Evolutionary conservation across 2,329 filamentous ascomycete genomes (phyloP), one percentile per base, ranked within the genome.

Genomic region (Neurospora sp.): DNA sequence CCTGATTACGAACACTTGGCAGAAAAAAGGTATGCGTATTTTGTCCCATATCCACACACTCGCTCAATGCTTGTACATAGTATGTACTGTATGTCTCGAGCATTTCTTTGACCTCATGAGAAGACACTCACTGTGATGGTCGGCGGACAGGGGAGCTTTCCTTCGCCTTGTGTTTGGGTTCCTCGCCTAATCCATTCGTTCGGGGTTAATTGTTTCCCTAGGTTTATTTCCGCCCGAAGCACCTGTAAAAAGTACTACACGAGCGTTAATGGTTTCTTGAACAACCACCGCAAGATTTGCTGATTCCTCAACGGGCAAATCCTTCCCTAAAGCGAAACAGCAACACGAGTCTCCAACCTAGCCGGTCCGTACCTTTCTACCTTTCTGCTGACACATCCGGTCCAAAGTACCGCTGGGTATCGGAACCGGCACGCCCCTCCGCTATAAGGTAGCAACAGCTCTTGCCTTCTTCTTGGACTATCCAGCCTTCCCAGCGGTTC

Each of bases 371-470:
- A 62, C 52, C 23, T 36, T 15, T 33, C 52, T 62, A 62, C 52
- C 23, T 36, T 15, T 33, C 52, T 62, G 52, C 52, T 62, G 28
- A 62, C 52, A 62, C 52, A 62, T 62, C 52, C 28, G 3, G 15
- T 36, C 23, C 52, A 36, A 62, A 36, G 52, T 62, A 62, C 52
- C 28, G 8, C 52, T 36, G 52, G 52, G 52, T 62, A 69, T 70
- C 71, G 71, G 71, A 69, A 68, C 70, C 71, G 71, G 70, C 66
- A 70, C 67, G 43, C 33, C 69, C 40, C 69, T 70, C 46, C 52
- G 28, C 28, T 12, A 17, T 36, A 62, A 36, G 28, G 23, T 36
- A 62, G 15, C 28, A 36, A 62, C 33, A 33, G 65, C 41, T 33
- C 66, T 71, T 43, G 23, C 37, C 41, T 66, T 66, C 41, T 66